Percentiles rank a stretch among this genome's conserved stretches.
Conservation (phyloP, 495 filamentous ascomycete species). For the Xylona heveae region DNA sequence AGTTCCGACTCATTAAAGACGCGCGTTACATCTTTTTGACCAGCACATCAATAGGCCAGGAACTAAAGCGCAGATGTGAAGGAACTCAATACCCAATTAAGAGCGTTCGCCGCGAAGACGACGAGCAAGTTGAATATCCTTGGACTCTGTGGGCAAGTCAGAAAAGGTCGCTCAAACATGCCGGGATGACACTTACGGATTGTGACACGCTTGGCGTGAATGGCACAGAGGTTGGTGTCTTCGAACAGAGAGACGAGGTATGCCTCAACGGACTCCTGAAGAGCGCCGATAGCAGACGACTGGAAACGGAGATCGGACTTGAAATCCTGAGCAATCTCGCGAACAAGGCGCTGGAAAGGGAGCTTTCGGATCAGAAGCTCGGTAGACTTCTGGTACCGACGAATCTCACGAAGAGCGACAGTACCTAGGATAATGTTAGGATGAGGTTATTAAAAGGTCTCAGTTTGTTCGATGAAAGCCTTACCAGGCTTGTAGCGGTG, state of each 20-base stretch:
- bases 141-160: constrained; percentile 24
- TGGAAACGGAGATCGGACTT: constrained; percentile 99
- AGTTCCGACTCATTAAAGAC: background rate
- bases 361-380: constrained; percentile 99
- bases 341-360: constrained; percentile 98
- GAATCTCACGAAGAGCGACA: constrained; percentile 99
- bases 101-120: constrained; percentile 92
- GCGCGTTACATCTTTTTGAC: constrained; percentile 1
- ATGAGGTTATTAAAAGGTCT: constrained; percentile 3
- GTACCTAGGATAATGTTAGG: constrained; percentile 38
- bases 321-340: constrained; percentile 99
- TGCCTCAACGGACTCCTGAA: constrained; percentile 99
- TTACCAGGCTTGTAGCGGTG: constrained; percentile 98
- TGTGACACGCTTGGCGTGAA: constrained; percentile 93
- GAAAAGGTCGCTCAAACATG: constrained; percentile 10
- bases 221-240: constrained; percentile 99
- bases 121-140: constrained; percentile 94
- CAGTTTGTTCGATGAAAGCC: constrained; percentile 9
- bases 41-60: constrained; percentile 2
- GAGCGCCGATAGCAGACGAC: constrained; percentile 97
- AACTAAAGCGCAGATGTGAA: constrained; percentile 1
- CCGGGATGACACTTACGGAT: constrained; percentile 18
- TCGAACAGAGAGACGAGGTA: constrained; percentile 99
- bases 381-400: constrained; percentile 99
- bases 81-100: constrained; percentile 20